Conservation (phyloP, 768 basidiomycete genomes). For the Kwoniella dejecticola region DNA sequence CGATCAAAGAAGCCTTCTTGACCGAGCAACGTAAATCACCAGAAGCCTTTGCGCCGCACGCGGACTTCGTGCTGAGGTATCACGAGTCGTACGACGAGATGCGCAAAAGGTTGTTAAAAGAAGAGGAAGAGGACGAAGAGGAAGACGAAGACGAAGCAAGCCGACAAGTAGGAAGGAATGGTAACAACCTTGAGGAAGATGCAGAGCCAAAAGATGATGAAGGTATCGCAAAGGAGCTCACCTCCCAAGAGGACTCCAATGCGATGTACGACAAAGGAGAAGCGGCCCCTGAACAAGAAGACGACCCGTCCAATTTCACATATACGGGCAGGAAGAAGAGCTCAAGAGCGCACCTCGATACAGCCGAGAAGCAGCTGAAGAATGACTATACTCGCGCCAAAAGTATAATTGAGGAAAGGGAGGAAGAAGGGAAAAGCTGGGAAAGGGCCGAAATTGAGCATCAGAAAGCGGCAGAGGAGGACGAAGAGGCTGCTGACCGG, state of each 20-base stretch:
- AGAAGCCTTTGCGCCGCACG: conserved; percentile 41
- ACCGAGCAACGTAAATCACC: conserved; percentile 14
- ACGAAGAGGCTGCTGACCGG: neutral
- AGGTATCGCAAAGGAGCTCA: no score
- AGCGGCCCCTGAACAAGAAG: neutral
- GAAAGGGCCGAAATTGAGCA: conserved; percentile 11
- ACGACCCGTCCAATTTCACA: conserved; percentile 4
- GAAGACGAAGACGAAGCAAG: neutral
- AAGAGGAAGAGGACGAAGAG: neutral
- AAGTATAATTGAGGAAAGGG: conserved; percentile 4
- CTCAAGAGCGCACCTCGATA: neutral
- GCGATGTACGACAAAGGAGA: no score
- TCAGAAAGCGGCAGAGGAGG: neutral
- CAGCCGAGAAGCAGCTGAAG: neutral
- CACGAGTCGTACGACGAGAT: conserved; percentile 33
- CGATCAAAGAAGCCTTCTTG: conserved; percentile 17
- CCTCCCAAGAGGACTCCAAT: neutral
- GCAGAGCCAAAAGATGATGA: neutral
- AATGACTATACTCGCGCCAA: neutral
- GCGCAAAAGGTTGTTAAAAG: conserved; percentile 17
- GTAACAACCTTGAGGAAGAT: neutral
- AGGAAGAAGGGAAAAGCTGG: neutral
- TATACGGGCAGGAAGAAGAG: conserved; percentile 3
- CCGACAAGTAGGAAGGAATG: neutral
- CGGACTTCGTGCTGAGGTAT: conserved; percentile 42